Evolutionary conservation across 129 eudicot species (phyloP).

Genomic region (Logfia minima): DNA sequence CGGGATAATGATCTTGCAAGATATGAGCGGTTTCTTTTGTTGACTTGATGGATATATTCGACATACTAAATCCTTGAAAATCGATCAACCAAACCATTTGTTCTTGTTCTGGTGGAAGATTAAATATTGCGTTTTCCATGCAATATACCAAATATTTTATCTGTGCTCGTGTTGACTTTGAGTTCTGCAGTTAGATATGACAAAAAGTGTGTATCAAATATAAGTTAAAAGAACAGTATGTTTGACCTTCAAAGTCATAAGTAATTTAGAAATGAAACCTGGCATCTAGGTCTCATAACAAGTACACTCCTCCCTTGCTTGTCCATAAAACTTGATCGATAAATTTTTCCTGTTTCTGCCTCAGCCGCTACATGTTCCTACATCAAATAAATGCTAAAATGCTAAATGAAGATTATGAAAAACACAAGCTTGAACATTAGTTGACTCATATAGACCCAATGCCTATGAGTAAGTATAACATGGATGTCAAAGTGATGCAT

Average conservation of each 20-base stretch:
- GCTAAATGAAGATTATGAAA: background rate
- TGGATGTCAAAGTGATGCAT: background rate
- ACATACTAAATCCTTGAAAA: conserved; percentile 68
- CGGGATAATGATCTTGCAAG: conserved; percentile 94
- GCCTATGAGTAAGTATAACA: background rate
- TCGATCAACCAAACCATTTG: conserved; percentile 99
- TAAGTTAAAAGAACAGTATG: background rate
- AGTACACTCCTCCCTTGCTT: conserved; percentile 81
- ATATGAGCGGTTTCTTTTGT: conserved; percentile 84
- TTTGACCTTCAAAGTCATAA: conserved; percentile 12
- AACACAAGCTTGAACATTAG: background rate
- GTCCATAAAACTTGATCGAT: conserved; percentile 68
- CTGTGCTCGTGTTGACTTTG: conserved; percentile 75
- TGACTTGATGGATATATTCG: conserved; percentile 65
- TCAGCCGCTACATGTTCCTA: conserved; percentile 78
- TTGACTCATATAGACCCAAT: background rate
- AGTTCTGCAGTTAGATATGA: conserved; percentile 56
- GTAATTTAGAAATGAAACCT: conserved; percentile 49
- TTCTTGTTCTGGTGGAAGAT: conserved; percentile 72
- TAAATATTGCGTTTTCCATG: conserved; percentile 88
- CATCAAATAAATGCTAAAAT: conserved; percentile 9
- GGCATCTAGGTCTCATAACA: conserved; percentile 89
- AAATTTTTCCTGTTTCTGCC: conserved; percentile 89
- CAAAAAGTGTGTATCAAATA: conserved; percentile 17
- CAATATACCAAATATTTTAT: conserved; percentile 85